Conservation (phyloP, 345 rosid genomes). For the Hevea brasiliensis region DNA sequence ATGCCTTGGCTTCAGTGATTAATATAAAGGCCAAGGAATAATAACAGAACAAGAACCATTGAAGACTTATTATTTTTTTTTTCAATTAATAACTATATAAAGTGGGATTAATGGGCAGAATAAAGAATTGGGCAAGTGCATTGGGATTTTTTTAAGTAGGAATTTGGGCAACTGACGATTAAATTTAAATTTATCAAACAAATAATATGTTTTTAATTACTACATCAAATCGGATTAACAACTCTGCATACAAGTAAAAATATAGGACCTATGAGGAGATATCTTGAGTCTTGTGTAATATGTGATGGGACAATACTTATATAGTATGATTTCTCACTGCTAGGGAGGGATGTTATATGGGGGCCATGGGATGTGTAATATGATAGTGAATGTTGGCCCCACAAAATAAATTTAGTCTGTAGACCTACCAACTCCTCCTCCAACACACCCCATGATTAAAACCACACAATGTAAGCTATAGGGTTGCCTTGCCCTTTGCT, state of each 20-base stretch:
- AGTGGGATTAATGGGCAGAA: constrained; percentile 6
- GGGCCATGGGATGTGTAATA: constrained; percentile 4
- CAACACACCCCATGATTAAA: constrained; percentile 35
- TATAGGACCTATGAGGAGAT: constrained; percentile 19
- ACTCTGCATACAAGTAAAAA: constrained; percentile 20
- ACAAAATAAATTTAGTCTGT: constrained; percentile 31
- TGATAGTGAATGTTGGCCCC: constrained; percentile 35
- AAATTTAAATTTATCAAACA: no score
- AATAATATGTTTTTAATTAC: no score
- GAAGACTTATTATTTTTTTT: background rate
- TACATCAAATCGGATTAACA: background rate
- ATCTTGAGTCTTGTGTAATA: constrained; percentile 32
- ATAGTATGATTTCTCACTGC: background rate
- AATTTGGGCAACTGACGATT: no score
- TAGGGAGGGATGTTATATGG: background rate
- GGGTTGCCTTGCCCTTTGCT: background rate
- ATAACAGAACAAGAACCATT: background rate
- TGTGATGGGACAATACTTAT: constrained; percentile 2
- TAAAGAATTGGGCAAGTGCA: background rate
- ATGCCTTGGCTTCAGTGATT: constrained; percentile 20
- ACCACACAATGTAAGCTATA: constrained; percentile 17
- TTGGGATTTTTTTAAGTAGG: no score
- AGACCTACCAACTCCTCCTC: constrained; percentile 38
- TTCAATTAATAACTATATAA: no score
- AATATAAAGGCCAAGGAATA: background rate